phyloP scores from a whole-genome alignment of 306 rosid species.

The Vigna mungo region DNA sequence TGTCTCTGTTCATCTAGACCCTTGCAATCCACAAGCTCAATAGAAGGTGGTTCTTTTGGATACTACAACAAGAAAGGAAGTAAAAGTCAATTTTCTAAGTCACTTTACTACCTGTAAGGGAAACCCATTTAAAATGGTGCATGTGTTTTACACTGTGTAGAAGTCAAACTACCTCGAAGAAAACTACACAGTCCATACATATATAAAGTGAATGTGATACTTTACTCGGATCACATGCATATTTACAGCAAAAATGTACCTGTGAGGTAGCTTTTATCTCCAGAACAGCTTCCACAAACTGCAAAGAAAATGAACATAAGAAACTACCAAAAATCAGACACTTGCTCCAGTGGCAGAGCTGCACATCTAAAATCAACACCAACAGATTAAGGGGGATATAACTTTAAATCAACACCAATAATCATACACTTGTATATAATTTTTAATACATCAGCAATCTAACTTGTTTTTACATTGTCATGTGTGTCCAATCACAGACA shows the following conservation, averaged over 20 bases:
- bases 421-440: background rate
- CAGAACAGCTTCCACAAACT: constrained; percentile 82
- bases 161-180: background rate
- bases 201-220: constrained; percentile 8
- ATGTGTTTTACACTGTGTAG: background rate
- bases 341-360: constrained; percentile 28
- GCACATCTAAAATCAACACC: background rate
- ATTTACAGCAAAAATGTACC: constrained; percentile 54
- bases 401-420: constrained; percentile 1
- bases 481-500: background rate
- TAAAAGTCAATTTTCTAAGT: constrained; percentile 27
- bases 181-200: background rate
- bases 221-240: background rate
- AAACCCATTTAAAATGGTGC: background rate
- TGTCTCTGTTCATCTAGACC: constrained; percentile 75
- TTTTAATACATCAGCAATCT: background rate
- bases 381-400: background rate
- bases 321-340: constrained; percentile 20
- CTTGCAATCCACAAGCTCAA: constrained; percentile 67
- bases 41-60: constrained; percentile 69
- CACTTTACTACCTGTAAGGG: background rate
- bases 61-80: constrained; percentile 55
- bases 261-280: constrained; percentile 57
- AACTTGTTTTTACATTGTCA: background rate
- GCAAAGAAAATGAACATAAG: constrained; percentile 19